Percentiles rank a stretch among this genome's conserved stretches.
Conservation (phyloP, 768 basidiomycete genomes). For the Tricholoma sp. region DNA sequence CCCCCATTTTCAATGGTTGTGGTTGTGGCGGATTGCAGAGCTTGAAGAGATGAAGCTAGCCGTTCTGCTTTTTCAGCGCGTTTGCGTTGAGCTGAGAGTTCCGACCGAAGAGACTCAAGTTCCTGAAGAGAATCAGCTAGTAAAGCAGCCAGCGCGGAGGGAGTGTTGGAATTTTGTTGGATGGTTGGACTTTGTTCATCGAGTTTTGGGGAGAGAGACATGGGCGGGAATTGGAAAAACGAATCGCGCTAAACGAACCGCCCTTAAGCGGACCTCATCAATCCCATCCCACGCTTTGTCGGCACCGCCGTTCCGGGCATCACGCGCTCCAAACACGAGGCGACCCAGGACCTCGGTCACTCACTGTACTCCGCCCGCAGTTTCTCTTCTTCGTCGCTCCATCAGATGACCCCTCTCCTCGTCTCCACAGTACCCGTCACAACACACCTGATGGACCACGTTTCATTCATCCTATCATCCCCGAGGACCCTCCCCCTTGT, state of each 20-base stretch:
- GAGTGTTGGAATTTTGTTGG: neutral
- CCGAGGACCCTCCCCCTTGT: no score
- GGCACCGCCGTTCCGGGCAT: slow-evolving; percentile 19
- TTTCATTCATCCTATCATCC: no score
- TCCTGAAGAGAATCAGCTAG: slow-evolving; percentile 52
- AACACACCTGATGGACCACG: no score
- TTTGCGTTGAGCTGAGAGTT: slow-evolving; percentile 35
- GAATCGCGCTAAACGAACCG: neutral
- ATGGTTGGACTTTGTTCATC: neutral
- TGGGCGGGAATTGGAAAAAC: slow-evolving; percentile 1
- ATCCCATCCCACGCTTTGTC: slow-evolving; percentile 4
- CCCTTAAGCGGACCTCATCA: no score
- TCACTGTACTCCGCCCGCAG: neutral
- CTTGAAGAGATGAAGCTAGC: slow-evolving; percentile 20
- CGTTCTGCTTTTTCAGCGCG: slow-evolving; percentile 56
- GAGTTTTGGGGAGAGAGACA: slow-evolving; percentile 9
- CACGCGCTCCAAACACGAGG: slow-evolving; percentile 17
- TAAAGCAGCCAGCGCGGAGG: slow-evolving; percentile 50
- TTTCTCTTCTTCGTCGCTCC: no score
- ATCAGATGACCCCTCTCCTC: no score
- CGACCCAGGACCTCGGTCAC: slow-evolving; percentile 10
- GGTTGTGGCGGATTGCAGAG: slow-evolving; percentile 4
- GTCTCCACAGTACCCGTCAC: no score
- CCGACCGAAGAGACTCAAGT: slow-evolving; percentile 42
- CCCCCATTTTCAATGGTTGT: neutral